phyloP scores from a whole-genome alignment of 2,329 filamentous ascomycete genomes.

The Cryphonectria parasitica region DNA sequence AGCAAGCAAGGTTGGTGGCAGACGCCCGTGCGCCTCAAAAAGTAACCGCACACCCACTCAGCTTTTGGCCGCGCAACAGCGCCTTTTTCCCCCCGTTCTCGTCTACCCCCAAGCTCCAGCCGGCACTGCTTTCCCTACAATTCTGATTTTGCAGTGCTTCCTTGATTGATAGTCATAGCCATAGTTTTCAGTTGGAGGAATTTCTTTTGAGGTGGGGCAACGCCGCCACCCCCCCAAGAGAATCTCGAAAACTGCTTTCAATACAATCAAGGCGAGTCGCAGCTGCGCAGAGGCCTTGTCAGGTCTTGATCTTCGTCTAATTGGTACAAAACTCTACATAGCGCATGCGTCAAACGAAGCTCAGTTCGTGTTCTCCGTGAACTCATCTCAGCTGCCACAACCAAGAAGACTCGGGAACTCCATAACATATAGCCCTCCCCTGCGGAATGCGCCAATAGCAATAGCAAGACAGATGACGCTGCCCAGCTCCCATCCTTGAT shows the following conservation, averaged over 20 bases:
- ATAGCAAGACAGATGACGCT: slow-evolving; percentile 17
- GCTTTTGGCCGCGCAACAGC: neutral
- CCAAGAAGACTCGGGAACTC: slow-evolving; percentile 26
- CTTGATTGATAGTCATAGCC: neutral
- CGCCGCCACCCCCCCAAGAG: too few relatives aligned
- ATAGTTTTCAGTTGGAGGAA: neutral
- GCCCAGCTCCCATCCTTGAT: slow-evolving; percentile 20
- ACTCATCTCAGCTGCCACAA: slow-evolving; percentile 12
- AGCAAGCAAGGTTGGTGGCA: slow-evolving; percentile 1
- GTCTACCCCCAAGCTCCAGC: neutral
- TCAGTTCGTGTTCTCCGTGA: slow-evolving; percentile 7
- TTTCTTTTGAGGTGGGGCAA: too few relatives aligned
- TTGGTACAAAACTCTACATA: slow-evolving; percentile 26
- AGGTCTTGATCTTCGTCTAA: slow-evolving; percentile 18
- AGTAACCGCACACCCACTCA: neutral
- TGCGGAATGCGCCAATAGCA: slow-evolving; percentile 23
- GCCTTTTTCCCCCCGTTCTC: neutral
- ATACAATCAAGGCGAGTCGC: neutral
- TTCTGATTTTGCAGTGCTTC: neutral
- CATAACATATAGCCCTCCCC: slow-evolving; percentile 10
- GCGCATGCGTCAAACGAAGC: slow-evolving; percentile 18
- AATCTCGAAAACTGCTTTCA: too few relatives aligned
- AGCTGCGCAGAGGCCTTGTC: neutral
- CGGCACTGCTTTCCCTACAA: neutral
- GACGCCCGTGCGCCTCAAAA: slow-evolving; percentile 6